Base-by-base conservation (phyloP, 495 filamentous ascomycete genomes). In the Xylaria acuta region DNA sequence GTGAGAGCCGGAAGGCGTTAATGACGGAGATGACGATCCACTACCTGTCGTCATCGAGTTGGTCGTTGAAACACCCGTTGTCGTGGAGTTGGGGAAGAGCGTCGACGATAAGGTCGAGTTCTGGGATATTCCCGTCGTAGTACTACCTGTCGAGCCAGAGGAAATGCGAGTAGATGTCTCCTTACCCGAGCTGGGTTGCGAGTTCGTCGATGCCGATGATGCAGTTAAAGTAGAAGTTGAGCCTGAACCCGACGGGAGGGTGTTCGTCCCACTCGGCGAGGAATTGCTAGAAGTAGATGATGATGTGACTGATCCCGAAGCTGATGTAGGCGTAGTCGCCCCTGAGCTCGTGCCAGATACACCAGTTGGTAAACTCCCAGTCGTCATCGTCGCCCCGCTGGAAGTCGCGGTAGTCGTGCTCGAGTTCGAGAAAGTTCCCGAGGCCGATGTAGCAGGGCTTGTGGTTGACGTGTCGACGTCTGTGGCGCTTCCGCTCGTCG, bases 41-140 rank as follows among this genome's bases (percentile, higher is more conserved):
- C 22, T 63, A 4, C 36, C 20, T 9, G 60, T 71, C 34, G 38
- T 1, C 25, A 59, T 27, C 22, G n/a, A 56, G 30, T 47, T 65
- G 14, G 32, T 43, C 16, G 12, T 14, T 32, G 69, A 53, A 41
- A 53, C 64, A n/a, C n/a, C 62, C 25, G 69, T 64, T 27, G 22
- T 20, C 2, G 67, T 74, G 3, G 51, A 64, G 49, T 62, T 73
- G 25, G 75, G 71, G 3, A 62, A 66, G 27, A 62, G 59, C 16
- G 75, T 70, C 16, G 59, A 41, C 25, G 43, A 38, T 1, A 1
- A 7, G 2, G 36, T 59, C 20, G 66, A 47, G 20, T 9, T 62
- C 11, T 38, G 41, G 3, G 20, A 16, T 6, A 63, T 18, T 40
- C 14, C 16, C 53, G 56, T 63, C 25, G 16, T 40, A 16, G 56